These are phyloP conservation scores for Aspergillus alliaceus DNA, from an alignment of 2,329 filamentous ascomycete genomes.

Conservation along the genomic window DNA sequence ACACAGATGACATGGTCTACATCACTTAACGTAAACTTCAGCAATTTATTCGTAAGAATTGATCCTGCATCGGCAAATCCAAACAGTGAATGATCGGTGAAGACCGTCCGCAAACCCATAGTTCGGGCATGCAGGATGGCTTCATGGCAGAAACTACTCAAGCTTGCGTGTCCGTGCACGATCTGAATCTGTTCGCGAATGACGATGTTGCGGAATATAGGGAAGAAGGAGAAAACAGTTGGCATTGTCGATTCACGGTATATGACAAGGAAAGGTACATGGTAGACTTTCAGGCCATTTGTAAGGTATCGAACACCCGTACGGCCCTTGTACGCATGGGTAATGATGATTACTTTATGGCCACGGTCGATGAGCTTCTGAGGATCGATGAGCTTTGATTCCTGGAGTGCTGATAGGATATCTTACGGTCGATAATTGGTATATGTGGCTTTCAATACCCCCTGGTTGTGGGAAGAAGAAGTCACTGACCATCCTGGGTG, in stretches of 20 bases:
- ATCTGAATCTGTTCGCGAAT: conserved; percentile 95
- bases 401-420: background rate
- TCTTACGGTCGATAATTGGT: conserved; percentile 79
- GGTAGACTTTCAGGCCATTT: conserved; percentile 97
- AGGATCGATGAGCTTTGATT: conserved; percentile 6
- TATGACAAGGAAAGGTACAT: conserved; percentile 93
- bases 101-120: conserved; percentile 94
- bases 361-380: conserved; percentile 93
- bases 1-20: conserved; percentile 98
- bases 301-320: conserved; percentile 93
- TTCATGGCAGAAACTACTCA: conserved; percentile 92
- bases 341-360: conserved; percentile 97
- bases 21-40: conserved; percentile 94
- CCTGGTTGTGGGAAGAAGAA: conserved; percentile 98
- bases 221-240: conserved; percentile 98
- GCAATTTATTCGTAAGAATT: conserved; percentile 92
- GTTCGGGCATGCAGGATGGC: conserved; percentile 91
- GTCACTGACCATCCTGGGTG: conserved; percentile 84
- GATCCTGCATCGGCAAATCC: conserved; percentile 95
- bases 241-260: conserved; percentile 93
- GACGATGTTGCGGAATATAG: conserved; percentile 94
- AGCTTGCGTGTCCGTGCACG: conserved; percentile 92
- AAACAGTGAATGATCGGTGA: conserved; percentile 96
- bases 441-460: conserved; percentile 96
- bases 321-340: conserved; percentile 87